Evolutionary conservation across 2,329 filamentous ascomycete genomes (phyloP).

Genomic region (Aspergillus quadricinctus): DNA sequence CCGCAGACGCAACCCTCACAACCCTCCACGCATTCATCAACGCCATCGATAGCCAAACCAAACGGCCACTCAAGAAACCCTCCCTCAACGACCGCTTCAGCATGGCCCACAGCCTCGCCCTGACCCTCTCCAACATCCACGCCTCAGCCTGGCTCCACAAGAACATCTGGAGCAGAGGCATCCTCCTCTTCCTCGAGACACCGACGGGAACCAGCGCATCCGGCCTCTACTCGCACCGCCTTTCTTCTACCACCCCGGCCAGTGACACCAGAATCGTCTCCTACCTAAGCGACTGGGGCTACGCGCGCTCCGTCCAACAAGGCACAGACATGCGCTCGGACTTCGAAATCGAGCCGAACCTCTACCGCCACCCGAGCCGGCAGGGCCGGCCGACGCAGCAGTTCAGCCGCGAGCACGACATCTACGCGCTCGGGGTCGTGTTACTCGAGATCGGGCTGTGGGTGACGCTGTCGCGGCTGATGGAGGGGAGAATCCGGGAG

Average conservation of each 20-base stretch:
- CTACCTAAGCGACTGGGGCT: constrained; percentile 25
- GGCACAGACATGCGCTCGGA: constrained; percentile 21
- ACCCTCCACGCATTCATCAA: constrained; percentile 21
- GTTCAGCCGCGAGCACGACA: constrained; percentile 32
- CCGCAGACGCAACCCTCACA: background rate
- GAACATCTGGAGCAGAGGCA: constrained; percentile 27
- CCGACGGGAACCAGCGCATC: constrained; percentile 3
- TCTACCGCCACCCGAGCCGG: constrained; percentile 30
- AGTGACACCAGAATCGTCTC: constrained; percentile 10
- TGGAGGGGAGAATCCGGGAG: constrained; percentile 21
- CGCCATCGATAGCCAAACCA: constrained; percentile 13
- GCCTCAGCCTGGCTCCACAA: constrained; percentile 26
- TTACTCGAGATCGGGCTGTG: constrained; percentile 37
- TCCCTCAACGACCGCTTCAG: constrained; percentile 21
- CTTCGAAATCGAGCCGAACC: constrained; percentile 23
- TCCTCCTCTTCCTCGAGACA: constrained; percentile 20
- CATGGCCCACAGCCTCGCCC: constrained; percentile 22
- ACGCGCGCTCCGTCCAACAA: constrained; percentile 19
- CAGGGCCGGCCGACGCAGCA: constrained; percentile 24
- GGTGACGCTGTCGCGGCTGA: constrained; percentile 25
- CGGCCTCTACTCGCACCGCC: constrained; percentile 4
- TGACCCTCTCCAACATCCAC: constrained; percentile 23
- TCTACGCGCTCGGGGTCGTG: constrained; percentile 37
- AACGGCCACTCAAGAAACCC: constrained; percentile 11
- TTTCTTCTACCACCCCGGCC: background rate